Evolutionary conservation across 768 basidiomycete species (phyloP).

Genomic region (Mycena albidolilacea): DNA sequence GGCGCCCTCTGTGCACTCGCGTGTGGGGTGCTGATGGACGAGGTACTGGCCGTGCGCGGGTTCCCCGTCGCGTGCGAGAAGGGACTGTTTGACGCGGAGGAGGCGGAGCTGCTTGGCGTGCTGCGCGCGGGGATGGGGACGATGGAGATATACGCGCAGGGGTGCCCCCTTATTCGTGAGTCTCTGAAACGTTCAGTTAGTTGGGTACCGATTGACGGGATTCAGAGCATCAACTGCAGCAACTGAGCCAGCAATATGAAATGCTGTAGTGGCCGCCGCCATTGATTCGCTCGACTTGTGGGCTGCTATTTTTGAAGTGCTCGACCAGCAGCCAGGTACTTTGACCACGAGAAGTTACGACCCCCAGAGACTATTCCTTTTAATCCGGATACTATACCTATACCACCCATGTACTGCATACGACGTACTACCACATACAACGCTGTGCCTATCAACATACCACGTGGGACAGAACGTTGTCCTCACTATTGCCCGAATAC

Average conservation of each 20-base stretch:
- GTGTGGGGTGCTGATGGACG: constrained; percentile 11
- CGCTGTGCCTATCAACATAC: no score
- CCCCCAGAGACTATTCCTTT: no score
- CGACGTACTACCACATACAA: no score
- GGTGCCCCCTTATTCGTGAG: not conserved
- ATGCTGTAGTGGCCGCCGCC: not conserved
- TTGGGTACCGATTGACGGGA: not conserved
- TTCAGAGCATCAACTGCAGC: constrained; percentile 1
- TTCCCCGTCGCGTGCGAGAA: not conserved
- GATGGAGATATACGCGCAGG: not conserved
- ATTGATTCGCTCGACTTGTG: no score
- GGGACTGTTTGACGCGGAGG: not conserved
- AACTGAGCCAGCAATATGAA: not conserved
- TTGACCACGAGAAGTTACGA: no score
- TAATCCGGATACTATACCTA: no score
- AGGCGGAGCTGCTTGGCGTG: not conserved
- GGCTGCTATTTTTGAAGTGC: no score
- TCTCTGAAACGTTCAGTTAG: not conserved
- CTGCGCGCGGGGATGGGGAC: not conserved
- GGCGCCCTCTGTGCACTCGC: constrained; percentile 1
- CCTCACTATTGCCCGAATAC: no score
- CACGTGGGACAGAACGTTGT: no score
- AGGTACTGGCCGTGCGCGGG: not conserved
- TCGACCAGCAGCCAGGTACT: no score
- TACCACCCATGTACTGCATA: no score